Evolutionary conservation across 192 early-diverging fungal species (phyloP).

Genomic region (Coemansia sp.): DNA sequence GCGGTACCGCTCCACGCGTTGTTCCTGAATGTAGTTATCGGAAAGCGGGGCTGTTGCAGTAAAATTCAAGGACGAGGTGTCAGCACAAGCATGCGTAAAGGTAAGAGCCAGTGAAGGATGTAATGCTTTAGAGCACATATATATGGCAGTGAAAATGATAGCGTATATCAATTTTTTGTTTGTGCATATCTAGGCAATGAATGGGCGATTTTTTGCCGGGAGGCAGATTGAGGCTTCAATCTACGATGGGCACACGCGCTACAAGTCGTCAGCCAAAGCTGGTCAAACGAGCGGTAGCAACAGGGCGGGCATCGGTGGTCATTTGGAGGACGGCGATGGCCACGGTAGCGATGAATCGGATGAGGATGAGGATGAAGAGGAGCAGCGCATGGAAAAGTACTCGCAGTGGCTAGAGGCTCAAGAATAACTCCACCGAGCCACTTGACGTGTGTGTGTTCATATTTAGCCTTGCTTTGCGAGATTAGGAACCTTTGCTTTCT

Average conservation of each 20-base stretch:
- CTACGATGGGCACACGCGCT: slow-evolving; percentile 84
- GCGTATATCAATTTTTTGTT: slow-evolving; percentile 1
- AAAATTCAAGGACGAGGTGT: slow-evolving; percentile 79
- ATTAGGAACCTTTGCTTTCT: not conserved
- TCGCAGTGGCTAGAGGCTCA: slow-evolving; percentile 84
- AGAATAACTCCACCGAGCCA: not conserved
- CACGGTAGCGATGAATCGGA: slow-evolving; percentile 9
- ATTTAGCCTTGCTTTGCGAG: not conserved
- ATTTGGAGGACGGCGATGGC: not conserved
- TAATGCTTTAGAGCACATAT: not conserved
- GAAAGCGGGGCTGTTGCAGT: slow-evolving; percentile 88
- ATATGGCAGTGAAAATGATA: not conserved
- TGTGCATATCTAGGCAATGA: slow-evolving; percentile 67
- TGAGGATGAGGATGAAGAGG: slow-evolving; percentile 69
- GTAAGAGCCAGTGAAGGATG: slow-evolving; percentile 47
- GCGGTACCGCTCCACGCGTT: not conserved
- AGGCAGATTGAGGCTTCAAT: slow-evolving; percentile 75
- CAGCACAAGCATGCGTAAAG: slow-evolving; percentile 83
- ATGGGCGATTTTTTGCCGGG: slow-evolving; percentile 90
- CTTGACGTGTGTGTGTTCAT: not conserved
- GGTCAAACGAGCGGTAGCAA: not conserved
- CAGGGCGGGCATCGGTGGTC: not conserved
- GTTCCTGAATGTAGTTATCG: slow-evolving; percentile 54
- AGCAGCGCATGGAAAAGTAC: slow-evolving; percentile 83
- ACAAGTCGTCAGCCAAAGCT: slow-evolving; percentile 60